Evolutionary conservation across 805 yeast genomes (phyloP).

Genomic region (Yarrowia sp.): DNA sequence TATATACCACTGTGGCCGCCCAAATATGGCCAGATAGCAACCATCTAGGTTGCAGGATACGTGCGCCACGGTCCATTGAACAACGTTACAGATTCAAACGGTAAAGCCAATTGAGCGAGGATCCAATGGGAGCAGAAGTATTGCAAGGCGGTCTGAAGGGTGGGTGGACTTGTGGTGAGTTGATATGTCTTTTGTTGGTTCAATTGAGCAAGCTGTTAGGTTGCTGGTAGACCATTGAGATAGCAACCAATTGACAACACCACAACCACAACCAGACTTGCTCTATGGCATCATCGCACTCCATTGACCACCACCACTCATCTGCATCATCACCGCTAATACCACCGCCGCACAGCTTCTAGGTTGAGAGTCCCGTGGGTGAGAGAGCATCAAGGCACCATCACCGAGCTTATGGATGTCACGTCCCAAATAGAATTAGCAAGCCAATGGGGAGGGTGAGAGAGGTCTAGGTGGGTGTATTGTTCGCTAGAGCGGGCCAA

Average conservation of each 20-base stretch:
- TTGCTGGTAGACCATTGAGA: too few species aligned
- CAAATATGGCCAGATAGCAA: slow-evolving; percentile 2
- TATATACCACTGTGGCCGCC: slow-evolving; percentile 3
- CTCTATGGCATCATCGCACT: too few species aligned
- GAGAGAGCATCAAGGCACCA: slow-evolving; percentile 11
- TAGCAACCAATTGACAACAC: too few species aligned
- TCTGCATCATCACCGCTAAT: too few species aligned
- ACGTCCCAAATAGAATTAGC: slow-evolving; percentile 10
- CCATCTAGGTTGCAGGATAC: slow-evolving; percentile 11
- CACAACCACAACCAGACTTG: too few species aligned
- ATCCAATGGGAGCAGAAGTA: background rate
- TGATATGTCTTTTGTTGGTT: too few species aligned
- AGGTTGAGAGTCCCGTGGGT: slow-evolving; percentile 17
- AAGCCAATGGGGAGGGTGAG: background rate
- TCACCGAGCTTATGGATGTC: background rate
- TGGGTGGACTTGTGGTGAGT: too few species aligned
- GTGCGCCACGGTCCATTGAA: slow-evolving; percentile 4
- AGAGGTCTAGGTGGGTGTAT: too few species aligned
- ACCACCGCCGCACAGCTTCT: slow-evolving; percentile 9
- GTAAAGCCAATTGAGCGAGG: slow-evolving; percentile 5
- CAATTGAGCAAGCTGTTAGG: too few species aligned
- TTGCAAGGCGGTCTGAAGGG: slow-evolving; percentile 7
- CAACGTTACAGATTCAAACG: slow-evolving; percentile 17
- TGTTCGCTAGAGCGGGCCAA: too few species aligned
- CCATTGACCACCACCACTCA: too few species aligned